phyloP scores from a whole-genome alignment of 331 rosid genomes.

The Rhamnella rubrinervis region DNA sequence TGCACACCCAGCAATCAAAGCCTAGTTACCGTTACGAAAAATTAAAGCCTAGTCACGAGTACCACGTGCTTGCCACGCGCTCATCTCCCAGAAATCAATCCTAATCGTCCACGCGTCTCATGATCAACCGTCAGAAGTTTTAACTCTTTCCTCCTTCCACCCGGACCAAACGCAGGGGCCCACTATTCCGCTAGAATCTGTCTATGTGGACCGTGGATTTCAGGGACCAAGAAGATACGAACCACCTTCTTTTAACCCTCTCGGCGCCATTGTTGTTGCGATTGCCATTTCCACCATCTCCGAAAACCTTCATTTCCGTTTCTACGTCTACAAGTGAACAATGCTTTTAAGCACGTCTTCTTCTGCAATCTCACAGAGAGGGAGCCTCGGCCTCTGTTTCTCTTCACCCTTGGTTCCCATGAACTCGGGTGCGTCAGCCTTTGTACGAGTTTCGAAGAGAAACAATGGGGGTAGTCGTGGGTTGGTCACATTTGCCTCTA shows the following conservation, averaged over 20 bases:
- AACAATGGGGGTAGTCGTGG: slow-evolving; percentile 16
- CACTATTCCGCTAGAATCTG: not conserved
- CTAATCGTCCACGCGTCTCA: not conserved
- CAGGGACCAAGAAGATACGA: not conserved
- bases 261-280: no score
- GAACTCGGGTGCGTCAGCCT: not conserved
- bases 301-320: not conserved
- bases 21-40: not conserved
- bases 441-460: slow-evolving; percentile 16
- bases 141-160: not conserved
- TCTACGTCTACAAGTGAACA: not conserved
- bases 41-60: not conserved
- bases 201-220: not conserved
- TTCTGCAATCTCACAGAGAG: slow-evolving; percentile 9
- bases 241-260: no score
- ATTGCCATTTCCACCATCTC: not conserved
- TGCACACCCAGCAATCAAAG: no score
- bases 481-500: slow-evolving; percentile 16
- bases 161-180: not conserved
- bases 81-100: not conserved
- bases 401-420: not conserved
- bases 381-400: slow-evolving; percentile 4
- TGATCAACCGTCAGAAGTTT: not conserved
- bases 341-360: slow-evolving; percentile 25
- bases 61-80: not conserved